Evolutionary conservation across 495 filamentous ascomycete genomes (phyloP), one percentile per base, ranked within the genome.

Genomic region (Endocarpon pusillum): DNA sequence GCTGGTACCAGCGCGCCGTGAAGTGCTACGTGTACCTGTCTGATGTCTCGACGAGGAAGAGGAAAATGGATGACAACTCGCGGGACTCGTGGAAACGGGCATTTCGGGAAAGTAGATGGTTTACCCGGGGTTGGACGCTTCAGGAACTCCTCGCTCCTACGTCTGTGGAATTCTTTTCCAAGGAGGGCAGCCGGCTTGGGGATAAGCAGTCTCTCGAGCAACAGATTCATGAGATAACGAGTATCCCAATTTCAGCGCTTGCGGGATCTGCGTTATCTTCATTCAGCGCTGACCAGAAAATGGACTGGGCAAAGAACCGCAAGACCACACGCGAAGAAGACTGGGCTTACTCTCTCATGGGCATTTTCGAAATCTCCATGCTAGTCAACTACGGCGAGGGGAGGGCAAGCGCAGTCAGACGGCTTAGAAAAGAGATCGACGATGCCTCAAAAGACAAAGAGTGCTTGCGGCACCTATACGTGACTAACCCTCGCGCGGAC

Each of bases 1-100:
- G 63, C 21, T 67, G 61, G 61, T 64, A 67, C 41, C 50, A 48
- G 2, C 52, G 56, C 31, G 58, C 61, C 16, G 59, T 59, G 20
- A 59, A 58, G 37, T 60, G 55, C 21, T 39, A 64, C 21, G 61
- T 65, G 16, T 59, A 65, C 32, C 40, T 66, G n/a, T n/a, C n/a
- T n/a, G n/a, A n/a, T n/a, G n/a, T n/a, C n/a, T n/a, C n/a, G n/a
- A n/a, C n/a, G n/a, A n/a, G n/a, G n/a, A n/a, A n/a, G n/a, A n/a
- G n/a, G n/a, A n/a, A n/a, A n/a, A n/a, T n/a, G n/a, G n/a, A n/a
- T n/a, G n/a, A n/a, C n/a, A n/a, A n/a, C n/a, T n/a, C n/a, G n/a
- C n/a, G n/a, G n/a, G n/a, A n/a, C n/a, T n/a, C n/a, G n/a, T n/a
- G n/a, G 3, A 30, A 4, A 31, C 21, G 19, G 18, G 29, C n/a